Percentiles rank a stretch among this genome's conserved stretches.
phyloP scores from a whole-genome alignment of 148 eudicot genomes.

The Persicaria tinctoria region DNA sequence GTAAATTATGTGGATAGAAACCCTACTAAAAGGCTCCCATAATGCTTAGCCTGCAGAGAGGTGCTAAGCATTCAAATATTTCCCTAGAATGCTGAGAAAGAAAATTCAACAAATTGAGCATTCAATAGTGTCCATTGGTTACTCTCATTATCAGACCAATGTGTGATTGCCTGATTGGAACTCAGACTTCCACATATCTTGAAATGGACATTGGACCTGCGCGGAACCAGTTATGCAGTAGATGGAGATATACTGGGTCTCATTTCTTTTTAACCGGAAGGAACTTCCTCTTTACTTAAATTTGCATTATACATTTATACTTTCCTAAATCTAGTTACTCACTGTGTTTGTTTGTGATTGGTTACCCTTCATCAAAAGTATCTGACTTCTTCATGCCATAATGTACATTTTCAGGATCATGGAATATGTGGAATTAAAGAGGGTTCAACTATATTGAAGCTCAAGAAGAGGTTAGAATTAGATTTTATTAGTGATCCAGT shows the following conservation, averaged over 20 bases:
- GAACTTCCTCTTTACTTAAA: too few relatives aligned
- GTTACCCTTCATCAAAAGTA: neutral
- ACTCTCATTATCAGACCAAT: neutral
- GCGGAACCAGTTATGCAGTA: neutral
- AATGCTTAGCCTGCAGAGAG: neutral
- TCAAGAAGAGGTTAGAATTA: neutral
- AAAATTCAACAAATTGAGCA: neutral
- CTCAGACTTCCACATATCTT: neutral
- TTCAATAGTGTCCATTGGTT: neutral
- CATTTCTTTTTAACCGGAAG: neutral
- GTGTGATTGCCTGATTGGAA: neutral
- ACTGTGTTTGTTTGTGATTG: neutral
- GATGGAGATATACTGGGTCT: neutral
- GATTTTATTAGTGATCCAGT: neutral
- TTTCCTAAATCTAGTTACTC: neutral
- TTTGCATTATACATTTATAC: neutral
- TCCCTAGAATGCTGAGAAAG: neutral
- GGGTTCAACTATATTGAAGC: conserved; percentile 9
- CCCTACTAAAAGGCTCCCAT: neutral
- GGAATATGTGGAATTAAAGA: too few relatives aligned
- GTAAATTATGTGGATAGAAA: neutral
- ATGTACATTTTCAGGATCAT: conserved; percentile 13
- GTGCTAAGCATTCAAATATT: neutral
- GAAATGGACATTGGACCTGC: neutral
- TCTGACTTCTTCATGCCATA: neutral